A percentile compares a stretch with the other conserved stretches of the same genome.
Conservation (phyloP, 441 rosid species). For the Populus hybrid region DNA sequence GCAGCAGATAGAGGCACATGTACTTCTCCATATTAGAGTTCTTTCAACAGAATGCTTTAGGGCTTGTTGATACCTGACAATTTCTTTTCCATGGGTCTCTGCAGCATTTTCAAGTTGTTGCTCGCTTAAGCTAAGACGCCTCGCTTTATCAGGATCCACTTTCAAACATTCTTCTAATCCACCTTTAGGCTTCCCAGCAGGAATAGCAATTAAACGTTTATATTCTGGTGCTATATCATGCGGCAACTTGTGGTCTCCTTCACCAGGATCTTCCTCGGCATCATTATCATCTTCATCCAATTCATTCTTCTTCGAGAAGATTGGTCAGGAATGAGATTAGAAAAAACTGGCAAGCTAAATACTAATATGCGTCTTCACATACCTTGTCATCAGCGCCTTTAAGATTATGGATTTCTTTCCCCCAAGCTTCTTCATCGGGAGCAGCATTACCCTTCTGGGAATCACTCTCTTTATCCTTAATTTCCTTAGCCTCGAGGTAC, state of each 20-base stretch:
- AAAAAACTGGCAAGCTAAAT: not conserved
- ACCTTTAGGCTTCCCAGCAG: slow-evolving; percentile 91
- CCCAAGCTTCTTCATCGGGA: slow-evolving; percentile 70
- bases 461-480: slow-evolving; percentile 34
- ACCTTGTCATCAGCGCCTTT: slow-evolving; percentile 50
- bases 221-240: slow-evolving; percentile 47
- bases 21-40: not conserved
- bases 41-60: not conserved
- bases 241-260: slow-evolving; percentile 39
- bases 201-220: slow-evolving; percentile 73
- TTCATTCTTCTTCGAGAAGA: slow-evolving; percentile 40
- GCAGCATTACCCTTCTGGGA: slow-evolving; percentile 35
- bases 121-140: slow-evolving; percentile 88
- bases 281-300: slow-evolving; percentile 30
- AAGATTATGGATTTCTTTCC: slow-evolving; percentile 55
- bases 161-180: slow-evolving; percentile 55
- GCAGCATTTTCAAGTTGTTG: slow-evolving; percentile 71
- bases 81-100: slow-evolving; percentile 51
- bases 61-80: slow-evolving; percentile 54
- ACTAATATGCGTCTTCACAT: slow-evolving; percentile 2
- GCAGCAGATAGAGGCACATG: not conserved
- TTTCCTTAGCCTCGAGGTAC: slow-evolving; percentile 53
- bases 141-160: slow-evolving; percentile 68
- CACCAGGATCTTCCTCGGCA: slow-evolving; percentile 47
- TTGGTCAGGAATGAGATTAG: slow-evolving; percentile 11